Conservation (phyloP, 257 asterid genomes). For the Cruciata laevipes region DNA sequence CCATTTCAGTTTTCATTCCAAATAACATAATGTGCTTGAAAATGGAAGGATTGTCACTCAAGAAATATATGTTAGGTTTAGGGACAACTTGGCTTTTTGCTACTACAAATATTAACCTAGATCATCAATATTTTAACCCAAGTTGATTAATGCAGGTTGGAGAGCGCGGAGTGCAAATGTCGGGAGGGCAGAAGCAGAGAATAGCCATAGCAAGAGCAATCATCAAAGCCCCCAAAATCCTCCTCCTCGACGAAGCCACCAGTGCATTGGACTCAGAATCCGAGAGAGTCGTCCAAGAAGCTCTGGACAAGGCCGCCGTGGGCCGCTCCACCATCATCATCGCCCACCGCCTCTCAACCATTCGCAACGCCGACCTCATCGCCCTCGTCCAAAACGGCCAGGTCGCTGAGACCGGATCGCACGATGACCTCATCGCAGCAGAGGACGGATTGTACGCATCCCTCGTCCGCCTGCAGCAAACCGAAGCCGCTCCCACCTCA, state of each 20-base stretch:
- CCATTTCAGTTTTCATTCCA: too few species aligned
- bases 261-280: slow-evolving; percentile 91
- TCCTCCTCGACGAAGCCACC: slow-evolving; percentile 90
- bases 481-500: slow-evolving; percentile 14
- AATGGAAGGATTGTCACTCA: too few species aligned
- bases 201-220: slow-evolving; percentile 90
- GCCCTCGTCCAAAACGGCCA: slow-evolving; percentile 65
- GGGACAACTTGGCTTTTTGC: too few species aligned
- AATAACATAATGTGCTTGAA: too few species aligned
- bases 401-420: slow-evolving; percentile 65
- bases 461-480: slow-evolving; percentile 63
- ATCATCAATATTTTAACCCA: too few species aligned
- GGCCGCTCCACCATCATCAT: slow-evolving; percentile 81
- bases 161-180: slow-evolving; percentile 87
- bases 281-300: slow-evolving; percentile 73
- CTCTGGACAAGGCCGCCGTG: slow-evolving; percentile 71
- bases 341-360: slow-evolving; percentile 93
- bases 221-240: slow-evolving; percentile 70
- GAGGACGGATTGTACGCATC: slow-evolving; percentile 48
- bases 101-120: too few species aligned
- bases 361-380: slow-evolving; percentile 70
- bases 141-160: slow-evolving; percentile 60
- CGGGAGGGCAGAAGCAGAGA: slow-evolving; percentile 98
- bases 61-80: too few species aligned
- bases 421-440: slow-evolving; percentile 40